phyloP scores from a whole-genome alignment of 2,329 filamentous ascomycete genomes.

The Alternaria viburni region DNA sequence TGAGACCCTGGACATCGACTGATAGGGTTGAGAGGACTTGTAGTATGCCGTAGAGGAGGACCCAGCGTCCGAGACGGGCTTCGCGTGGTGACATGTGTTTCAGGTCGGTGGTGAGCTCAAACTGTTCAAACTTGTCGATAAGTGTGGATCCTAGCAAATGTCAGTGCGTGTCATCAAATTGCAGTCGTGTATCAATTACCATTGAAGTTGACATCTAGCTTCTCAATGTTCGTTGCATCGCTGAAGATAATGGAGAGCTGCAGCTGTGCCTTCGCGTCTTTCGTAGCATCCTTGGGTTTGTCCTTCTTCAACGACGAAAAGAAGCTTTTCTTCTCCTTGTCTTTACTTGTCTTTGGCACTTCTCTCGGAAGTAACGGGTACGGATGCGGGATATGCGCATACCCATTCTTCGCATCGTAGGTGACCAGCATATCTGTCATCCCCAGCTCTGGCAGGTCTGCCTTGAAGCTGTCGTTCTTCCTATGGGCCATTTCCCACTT shows the following conservation, averaged over 20 bases:
- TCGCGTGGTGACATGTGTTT: constrained; percentile 45
- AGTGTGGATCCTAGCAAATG: constrained; percentile 42
- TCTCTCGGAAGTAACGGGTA: constrained; percentile 66
- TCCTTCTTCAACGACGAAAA: constrained; percentile 45
- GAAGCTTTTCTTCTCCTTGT: constrained; percentile 43
- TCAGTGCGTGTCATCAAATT: constrained; percentile 7
- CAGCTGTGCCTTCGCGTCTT: constrained; percentile 49
- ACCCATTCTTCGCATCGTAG: constrained; percentile 68
- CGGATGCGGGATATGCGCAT: constrained; percentile 61
- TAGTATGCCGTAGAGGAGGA: constrained; percentile 51
- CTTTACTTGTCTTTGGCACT: constrained; percentile 29
- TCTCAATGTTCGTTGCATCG: constrained; percentile 51
- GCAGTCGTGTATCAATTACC: constrained; percentile 23
- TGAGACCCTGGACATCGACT: constrained; percentile 49
- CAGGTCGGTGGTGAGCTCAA: constrained; percentile 48
- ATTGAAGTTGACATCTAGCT: constrained; percentile 44
- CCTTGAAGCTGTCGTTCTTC: constrained; percentile 45
- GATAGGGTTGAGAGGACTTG: constrained; percentile 52
- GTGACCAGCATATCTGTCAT: constrained; percentile 70
- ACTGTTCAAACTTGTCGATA: constrained; percentile 50
- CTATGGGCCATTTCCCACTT: constrained; percentile 67
- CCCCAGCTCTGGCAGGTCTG: constrained; percentile 60
- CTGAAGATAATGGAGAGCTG: constrained; percentile 50
- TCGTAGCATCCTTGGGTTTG: constrained; percentile 39
- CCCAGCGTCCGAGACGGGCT: constrained; percentile 53